phyloP scores from a whole-genome alignment of 2,329 filamentous ascomycete species.

The Sordariomycetes sp. region DNA sequence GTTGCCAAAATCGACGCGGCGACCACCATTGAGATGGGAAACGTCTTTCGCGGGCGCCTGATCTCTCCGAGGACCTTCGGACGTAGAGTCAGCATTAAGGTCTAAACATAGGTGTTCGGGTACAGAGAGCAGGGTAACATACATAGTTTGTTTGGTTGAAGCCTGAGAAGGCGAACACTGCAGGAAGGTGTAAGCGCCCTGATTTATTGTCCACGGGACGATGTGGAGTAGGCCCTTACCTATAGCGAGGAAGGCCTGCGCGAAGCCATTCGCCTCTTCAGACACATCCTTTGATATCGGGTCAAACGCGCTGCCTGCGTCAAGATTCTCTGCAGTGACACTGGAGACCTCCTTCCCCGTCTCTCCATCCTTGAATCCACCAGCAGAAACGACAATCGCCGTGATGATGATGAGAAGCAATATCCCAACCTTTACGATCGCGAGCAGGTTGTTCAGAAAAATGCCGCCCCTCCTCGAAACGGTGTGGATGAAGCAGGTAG shows the following conservation, averaged over 20 bases:
- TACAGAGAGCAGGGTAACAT: not conserved
- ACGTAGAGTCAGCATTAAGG: not conserved
- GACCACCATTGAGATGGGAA: slow-evolving; percentile 16
- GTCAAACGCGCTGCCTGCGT: slow-evolving; percentile 2
- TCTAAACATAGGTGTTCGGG: not conserved
- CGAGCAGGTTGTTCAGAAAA: slow-evolving; percentile 33
- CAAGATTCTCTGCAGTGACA: slow-evolving; percentile 12
- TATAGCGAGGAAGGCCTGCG: slow-evolving; percentile 27
- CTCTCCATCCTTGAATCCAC: slow-evolving; percentile 13
- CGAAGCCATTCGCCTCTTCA: slow-evolving; percentile 16
- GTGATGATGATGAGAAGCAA: slow-evolving; percentile 27
- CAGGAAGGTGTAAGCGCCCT: not conserved
- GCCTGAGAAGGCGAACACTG: slow-evolving; percentile 21
- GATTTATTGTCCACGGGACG: not conserved
- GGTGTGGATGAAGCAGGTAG: slow-evolving; percentile 32
- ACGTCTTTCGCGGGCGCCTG: slow-evolving; percentile 16
- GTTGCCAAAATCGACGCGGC: slow-evolving; percentile 15
- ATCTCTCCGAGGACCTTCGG: slow-evolving; percentile 16
- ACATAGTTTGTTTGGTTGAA: slow-evolving; percentile 23
- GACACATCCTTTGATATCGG: slow-evolving; percentile 6
- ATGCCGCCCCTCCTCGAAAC: slow-evolving; percentile 35
- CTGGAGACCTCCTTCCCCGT: slow-evolving; percentile 6
- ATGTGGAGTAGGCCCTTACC: not conserved
- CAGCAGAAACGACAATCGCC: slow-evolving; percentile 16
- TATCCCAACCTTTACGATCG: slow-evolving; percentile 31